Conservation (phyloP, 2,329 filamentous ascomycete species). For the Aspergillus pseudoviridinutans region DNA sequence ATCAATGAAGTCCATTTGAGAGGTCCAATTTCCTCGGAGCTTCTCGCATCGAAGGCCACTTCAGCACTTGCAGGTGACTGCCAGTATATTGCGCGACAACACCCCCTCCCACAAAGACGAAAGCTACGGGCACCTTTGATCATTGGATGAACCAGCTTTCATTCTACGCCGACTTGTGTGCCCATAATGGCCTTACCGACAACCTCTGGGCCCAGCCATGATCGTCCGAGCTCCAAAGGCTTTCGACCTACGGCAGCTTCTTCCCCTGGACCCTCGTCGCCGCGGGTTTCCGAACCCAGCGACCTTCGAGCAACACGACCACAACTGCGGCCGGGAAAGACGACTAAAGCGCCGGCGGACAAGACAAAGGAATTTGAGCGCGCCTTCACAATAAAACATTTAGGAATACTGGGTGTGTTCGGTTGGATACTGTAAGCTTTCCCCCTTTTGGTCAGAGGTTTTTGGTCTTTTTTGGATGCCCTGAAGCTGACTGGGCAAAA, state of each 20-base stretch:
- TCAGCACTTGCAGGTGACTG: neutral
- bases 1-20: neutral
- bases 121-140: neutral
- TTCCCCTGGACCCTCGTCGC: slow-evolving; percentile 5
- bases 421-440: slow-evolving; percentile 39
- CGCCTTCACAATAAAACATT: slow-evolving; percentile 37
- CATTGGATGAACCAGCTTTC: slow-evolving; percentile 5
- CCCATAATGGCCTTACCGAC: slow-evolving; percentile 11
- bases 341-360: slow-evolving; percentile 23
- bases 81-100: neutral
- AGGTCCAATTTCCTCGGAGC: neutral
- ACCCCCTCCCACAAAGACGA: neutral
- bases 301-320: slow-evolving; percentile 9
- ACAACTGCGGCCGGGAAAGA: slow-evolving; percentile 17
- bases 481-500: neutral
- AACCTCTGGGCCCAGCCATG: slow-evolving; percentile 2
- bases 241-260: slow-evolving; percentile 1
- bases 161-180: neutral
- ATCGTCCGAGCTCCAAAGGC: slow-evolving; percentile 6
- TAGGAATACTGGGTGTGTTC: slow-evolving; percentile 35
- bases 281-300: slow-evolving; percentile 5
- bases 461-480: neutral
- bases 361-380: slow-evolving; percentile 29
- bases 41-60: neutral
- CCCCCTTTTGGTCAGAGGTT: neutral